Base-by-base conservation (phyloP, 768 basidiomycete genomes). In the Pilatotrama ljubarskyi region DNA sequence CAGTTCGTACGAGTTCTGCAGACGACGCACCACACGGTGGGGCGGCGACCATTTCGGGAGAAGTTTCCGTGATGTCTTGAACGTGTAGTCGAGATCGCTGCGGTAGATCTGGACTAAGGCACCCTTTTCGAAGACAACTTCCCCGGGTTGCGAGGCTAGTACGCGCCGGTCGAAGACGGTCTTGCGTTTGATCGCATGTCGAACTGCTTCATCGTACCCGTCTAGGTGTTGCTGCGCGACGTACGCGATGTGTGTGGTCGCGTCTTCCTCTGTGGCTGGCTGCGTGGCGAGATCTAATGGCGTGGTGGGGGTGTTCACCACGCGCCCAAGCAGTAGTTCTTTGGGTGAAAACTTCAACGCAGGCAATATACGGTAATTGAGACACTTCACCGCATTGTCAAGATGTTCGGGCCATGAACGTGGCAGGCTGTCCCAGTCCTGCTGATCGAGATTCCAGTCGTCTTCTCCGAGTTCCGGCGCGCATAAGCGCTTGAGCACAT, bases 341-440 rank as follows among this genome's bases (percentile, higher is more conserved):
- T 73, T 73, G 0, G 75, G 76, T 0, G 67, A 48, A 44, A 56
- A 63, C 17, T 61, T 47, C 3, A 67, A 35, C 2, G 70, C 54
- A 9, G 66, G 69, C 29, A 71, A 53, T 3, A 70, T 53, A 10
- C 59, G 56, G 46, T 55, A 47, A 25, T 69, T 70, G 5, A 72
- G 55, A 20, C 35, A 10, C 0, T 17, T 47, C 46, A 69, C 51
- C 2, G 75, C 75, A 1, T 51, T 38, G 7, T 75, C 69, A 0
- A 79, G 63, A 44, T 76, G 67, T 4, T 66, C 58, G 10, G 74
- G 69, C 78, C 76, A 79, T 1, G 48, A 57, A 3, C 38, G 24
- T 11, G 70, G 74, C 3, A 76, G 29, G 26, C 59, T 37, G 25
- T 69, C 57, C 10, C 46, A 29, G 47, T 69, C 68, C 18, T 43